A percentile compares a stretch with the other conserved stretches of the same genome.
Conservation (phyloP, 2,329 filamentous ascomycete species). For the Curvularia spicifera region DNA sequence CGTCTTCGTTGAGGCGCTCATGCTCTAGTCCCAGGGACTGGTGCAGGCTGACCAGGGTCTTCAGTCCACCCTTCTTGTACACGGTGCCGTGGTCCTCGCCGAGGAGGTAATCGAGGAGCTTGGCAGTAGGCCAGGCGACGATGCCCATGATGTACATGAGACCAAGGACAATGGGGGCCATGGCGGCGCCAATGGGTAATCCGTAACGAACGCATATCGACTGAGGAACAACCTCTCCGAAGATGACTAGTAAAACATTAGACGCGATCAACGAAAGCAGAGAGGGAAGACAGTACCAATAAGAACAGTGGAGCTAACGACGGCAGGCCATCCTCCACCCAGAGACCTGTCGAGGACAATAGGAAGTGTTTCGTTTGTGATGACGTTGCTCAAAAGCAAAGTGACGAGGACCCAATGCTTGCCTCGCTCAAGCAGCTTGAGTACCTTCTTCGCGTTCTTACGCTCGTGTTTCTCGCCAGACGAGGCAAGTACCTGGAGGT, state of each 20-base stretch:
- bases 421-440: slow-evolving; percentile 79
- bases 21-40: slow-evolving; percentile 83
- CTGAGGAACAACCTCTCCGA: slow-evolving; percentile 95
- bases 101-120: slow-evolving; percentile 89
- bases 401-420: slow-evolving; percentile 99
- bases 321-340: slow-evolving; percentile 91
- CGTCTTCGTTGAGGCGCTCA: slow-evolving; percentile 92
- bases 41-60: slow-evolving; percentile 94
- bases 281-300: slow-evolving; percentile 70
- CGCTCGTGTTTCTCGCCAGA: slow-evolving; percentile 85
- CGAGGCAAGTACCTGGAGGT: slow-evolving; percentile 89
- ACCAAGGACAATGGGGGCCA: slow-evolving; percentile 82
- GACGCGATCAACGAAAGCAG: background rate
- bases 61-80: slow-evolving; percentile 97
- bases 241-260: slow-evolving; percentile 73
- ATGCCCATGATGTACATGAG: slow-evolving; percentile 94
- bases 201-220: slow-evolving; percentile 96
- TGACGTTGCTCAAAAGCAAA: slow-evolving; percentile 90
- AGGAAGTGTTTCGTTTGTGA: slow-evolving; percentile 90
- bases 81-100: slow-evolving; percentile 95
- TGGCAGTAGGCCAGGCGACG: slow-evolving; percentile 92
- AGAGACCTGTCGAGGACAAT: slow-evolving; percentile 94
- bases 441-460: slow-evolving; percentile 81
- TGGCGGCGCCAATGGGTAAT: slow-evolving; percentile 90
- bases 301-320: slow-evolving; percentile 88